phyloP scores from a whole-genome alignment of 2,329 filamentous ascomycete species.

The Iodosphaeria phyllophila region DNA sequence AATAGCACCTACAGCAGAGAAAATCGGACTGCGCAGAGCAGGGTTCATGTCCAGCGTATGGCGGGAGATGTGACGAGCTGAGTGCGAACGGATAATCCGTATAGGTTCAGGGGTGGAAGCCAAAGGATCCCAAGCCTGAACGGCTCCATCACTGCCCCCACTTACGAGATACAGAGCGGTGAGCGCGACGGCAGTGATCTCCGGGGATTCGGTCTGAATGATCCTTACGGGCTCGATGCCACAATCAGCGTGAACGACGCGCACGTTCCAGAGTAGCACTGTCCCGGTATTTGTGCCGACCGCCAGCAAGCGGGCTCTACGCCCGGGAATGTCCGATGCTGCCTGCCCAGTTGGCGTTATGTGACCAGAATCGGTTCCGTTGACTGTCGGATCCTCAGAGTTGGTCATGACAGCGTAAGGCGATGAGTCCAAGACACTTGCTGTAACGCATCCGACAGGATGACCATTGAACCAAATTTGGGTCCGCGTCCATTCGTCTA shows the following conservation, averaged over 20 bases:
- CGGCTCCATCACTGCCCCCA: conserved; percentile 84
- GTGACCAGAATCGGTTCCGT: conserved; percentile 22
- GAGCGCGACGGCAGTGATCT: conserved; percentile 65
- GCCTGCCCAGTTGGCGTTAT: conserved; percentile 27
- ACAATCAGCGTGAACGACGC: conserved; percentile 40
- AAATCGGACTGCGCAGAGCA: conserved; percentile 49
- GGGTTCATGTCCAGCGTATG: conserved; percentile 36
- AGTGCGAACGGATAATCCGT: conserved; percentile 71
- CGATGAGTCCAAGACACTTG: conserved; percentile 57
- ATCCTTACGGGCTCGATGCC: conserved; percentile 53
- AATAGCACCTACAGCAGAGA: conserved; percentile 69
- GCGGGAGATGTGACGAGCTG: conserved; percentile 65
- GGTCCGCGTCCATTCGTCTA: conserved; percentile 50
- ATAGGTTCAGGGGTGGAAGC: conserved; percentile 63
- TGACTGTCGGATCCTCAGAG: conserved; percentile 59
- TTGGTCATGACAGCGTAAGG: conserved; percentile 50
- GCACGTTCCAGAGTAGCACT: conserved; percentile 74
- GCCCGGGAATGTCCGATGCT: conserved; percentile 55
- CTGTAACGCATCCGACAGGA: conserved; percentile 43
- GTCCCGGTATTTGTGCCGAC: conserved; percentile 61
- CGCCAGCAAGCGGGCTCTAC: conserved; percentile 63
- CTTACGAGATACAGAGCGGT: conserved; percentile 80
- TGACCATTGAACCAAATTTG: conserved; percentile 41
- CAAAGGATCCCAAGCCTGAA: conserved; percentile 93
- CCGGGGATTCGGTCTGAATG: conserved; percentile 79